phyloP scores from a whole-genome alignment of 768 basidiomycete genomes.

The Suillus brevipes region DNA sequence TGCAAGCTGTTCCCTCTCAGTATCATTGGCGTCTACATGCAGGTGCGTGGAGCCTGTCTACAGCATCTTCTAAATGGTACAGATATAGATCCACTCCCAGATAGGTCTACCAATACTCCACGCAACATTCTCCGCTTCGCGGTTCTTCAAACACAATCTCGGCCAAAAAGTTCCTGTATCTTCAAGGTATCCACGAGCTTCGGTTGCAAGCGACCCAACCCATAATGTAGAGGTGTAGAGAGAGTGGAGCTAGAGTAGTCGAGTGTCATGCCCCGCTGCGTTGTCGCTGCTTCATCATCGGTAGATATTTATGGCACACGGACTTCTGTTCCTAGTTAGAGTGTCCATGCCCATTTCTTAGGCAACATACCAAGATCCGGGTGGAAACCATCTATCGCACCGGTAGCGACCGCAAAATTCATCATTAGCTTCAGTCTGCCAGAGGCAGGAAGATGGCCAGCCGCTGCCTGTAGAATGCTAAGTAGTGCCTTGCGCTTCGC shows the following conservation, averaged over 20 bases:
- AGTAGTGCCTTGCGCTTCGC: no score
- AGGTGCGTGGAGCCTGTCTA: constrained; percentile 34
- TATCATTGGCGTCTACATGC: no score
- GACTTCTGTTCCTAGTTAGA: no score
- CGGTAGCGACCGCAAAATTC: no score
- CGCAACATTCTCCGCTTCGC: constrained; percentile 68
- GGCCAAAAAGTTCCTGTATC: constrained; percentile 68
- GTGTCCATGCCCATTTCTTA: no score
- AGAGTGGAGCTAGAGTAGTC: constrained; percentile 38
- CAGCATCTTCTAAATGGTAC: constrained; percentile 62
- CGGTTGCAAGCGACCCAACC: constrained; percentile 56
- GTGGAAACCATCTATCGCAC: no score
- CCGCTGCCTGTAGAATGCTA: no score
- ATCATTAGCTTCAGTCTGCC: no score
- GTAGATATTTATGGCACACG: constrained; percentile 35
- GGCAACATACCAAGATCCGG: no score
- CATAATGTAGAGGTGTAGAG: constrained; percentile 68
- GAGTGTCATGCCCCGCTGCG: constrained; percentile 16
- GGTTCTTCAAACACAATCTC: constrained; percentile 70
- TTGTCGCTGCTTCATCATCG: neutral
- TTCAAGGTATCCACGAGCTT: constrained; percentile 59
- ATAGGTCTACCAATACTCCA: constrained; percentile 63
- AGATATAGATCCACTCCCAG: constrained; percentile 64
- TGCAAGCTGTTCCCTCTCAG: no score
- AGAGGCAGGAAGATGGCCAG: no score